Percentiles rank a stretch among this genome's conserved stretches.
These are phyloP conservation scores for Aspergillus unguis DNA, from an alignment of 2,329 filamentous ascomycete species.

Conservation along the genomic window DNA sequence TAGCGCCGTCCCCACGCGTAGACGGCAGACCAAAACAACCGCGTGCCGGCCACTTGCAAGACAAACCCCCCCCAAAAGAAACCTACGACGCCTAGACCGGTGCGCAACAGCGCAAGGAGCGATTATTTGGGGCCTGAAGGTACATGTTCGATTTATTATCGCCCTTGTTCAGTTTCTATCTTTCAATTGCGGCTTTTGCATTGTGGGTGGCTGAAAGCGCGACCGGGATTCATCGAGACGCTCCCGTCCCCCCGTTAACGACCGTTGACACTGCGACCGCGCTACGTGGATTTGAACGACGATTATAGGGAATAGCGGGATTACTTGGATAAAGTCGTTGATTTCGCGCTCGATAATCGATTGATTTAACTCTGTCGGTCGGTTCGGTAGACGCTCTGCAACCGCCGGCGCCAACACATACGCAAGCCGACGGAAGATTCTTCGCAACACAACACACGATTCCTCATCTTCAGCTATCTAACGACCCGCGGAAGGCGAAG, in stretches of 20 bases:
- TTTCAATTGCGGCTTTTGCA: slow-evolving; percentile 12
- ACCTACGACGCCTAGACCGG: slow-evolving; percentile 13
- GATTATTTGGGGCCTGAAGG: slow-evolving; percentile 6
- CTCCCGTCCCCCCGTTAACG: background rate
- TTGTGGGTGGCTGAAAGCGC: slow-evolving; percentile 14
- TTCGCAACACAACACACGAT: background rate
- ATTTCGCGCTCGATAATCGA: background rate
- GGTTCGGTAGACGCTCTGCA: background rate
- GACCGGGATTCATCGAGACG: slow-evolving; percentile 3
- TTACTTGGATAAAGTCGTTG: background rate
- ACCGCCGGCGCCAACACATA: background rate
- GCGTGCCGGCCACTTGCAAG: slow-evolving; percentile 29
- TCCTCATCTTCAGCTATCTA: background rate
- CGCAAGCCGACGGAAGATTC: background rate
- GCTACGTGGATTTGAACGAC: background rate
- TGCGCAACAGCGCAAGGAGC: slow-evolving; percentile 21
- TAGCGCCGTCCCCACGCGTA: slow-evolving; percentile 38
- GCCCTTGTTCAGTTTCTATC: background rate
- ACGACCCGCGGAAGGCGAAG: too few relatives aligned
- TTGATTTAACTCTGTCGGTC: background rate
- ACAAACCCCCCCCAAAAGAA: slow-evolving; percentile 19
- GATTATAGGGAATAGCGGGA: background rate
- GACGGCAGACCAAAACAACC: slow-evolving; percentile 41
- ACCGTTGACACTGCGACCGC: background rate
- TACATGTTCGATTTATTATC: background rate